Base-by-base conservation (phyloP, 1,139 yeast species). In the Pichia sp. region DNA sequence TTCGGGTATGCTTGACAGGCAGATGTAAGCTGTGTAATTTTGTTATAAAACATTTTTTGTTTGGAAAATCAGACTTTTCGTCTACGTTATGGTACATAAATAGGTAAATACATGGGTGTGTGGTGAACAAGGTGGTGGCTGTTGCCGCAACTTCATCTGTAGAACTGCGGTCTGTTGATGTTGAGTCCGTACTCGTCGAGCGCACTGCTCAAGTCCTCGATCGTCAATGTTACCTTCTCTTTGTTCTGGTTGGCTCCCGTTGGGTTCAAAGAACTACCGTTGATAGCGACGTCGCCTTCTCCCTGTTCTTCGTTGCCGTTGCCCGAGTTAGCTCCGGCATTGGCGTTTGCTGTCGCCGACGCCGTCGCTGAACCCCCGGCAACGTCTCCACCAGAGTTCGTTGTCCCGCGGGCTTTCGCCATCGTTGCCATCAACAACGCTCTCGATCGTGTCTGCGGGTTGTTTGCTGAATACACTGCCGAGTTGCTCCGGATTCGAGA, bases 141-240 rank as follows among this genome's bases (percentile, higher is more conserved):
- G 6, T 25, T n/a, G n/a, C n/a, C n/a, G n/a, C n/a, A n/a, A n/a
- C 30, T 21, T 66, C 66, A 86, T 59, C 96, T 82, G 70, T 93
- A 95, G 67, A 91, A 95, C 59, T 91, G 98, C 0, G 99, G 98
- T 60, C 97, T 78, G 55, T 85, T 80, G 3, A 95, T 81, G 64
- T 93, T 91, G 62, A 95, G 75, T 1, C 99, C 99, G 65, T 93
- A 93, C 66, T 95, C 99, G 41, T 90, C 79, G 58, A 89, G 70
- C 0, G 96, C 96, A 64, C 87, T 84, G 60, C 95, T 84, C 62
- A 89, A 74, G 65, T 89, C 96, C 57, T 88, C 96, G 87, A 87
- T 85, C 0, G 96, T 88, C 59, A 89, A 75, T 12, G 87, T 89
- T 39, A 87, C 82, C 62, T 87, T 87, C 30, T 88, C 89, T 57